Percentiles rank a stretch among this genome's conserved stretches.
These are phyloP conservation scores for Trichoderma virens DNA, from an alignment of 495 filamentous ascomycete genomes.

Conservation along the genomic window DNA sequence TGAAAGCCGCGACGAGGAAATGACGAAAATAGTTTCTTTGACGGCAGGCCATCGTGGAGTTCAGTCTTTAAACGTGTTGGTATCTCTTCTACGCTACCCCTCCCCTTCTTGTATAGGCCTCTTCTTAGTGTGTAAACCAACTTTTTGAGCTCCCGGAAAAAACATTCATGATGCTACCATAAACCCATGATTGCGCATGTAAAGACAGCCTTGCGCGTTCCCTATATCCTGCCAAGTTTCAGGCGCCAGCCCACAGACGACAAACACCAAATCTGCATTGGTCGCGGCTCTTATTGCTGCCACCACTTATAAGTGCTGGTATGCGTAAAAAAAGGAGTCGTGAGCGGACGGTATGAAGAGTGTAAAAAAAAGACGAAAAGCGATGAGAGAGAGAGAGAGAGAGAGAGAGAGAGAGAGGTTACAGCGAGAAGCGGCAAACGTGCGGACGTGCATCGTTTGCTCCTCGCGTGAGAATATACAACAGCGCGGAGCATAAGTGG, in stretches of 20 bases:
- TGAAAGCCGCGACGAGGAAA: not conserved
- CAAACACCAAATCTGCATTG: not conserved
- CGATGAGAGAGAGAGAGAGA: not conserved
- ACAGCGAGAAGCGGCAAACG: not conserved
- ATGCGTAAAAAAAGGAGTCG: not conserved
- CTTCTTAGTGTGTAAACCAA: not conserved
- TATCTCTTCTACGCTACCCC: constrained; percentile 1
- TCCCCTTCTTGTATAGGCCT: not conserved
- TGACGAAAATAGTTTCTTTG: not conserved
- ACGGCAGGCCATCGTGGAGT: not conserved
- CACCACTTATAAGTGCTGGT: not conserved
- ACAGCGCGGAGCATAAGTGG: not conserved
- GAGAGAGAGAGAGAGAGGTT: not conserved
- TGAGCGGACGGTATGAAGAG: not conserved
- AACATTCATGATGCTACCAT: not conserved
- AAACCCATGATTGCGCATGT: not conserved
- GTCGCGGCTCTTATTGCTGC: not conserved
- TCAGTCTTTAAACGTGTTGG: not conserved
- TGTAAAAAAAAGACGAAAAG: not conserved
- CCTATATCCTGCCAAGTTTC: constrained; percentile 3
- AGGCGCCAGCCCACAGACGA: not conserved
- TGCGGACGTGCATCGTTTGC: not conserved
- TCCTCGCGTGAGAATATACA: not conserved
- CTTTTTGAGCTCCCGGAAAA: constrained; percentile 2
- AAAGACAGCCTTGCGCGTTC: not conserved